Evolutionary conservation across 1,284 basidiomycete species (phyloP), one percentile per base, ranked within the genome.

Genomic region (Earliella scabrosa): DNA sequence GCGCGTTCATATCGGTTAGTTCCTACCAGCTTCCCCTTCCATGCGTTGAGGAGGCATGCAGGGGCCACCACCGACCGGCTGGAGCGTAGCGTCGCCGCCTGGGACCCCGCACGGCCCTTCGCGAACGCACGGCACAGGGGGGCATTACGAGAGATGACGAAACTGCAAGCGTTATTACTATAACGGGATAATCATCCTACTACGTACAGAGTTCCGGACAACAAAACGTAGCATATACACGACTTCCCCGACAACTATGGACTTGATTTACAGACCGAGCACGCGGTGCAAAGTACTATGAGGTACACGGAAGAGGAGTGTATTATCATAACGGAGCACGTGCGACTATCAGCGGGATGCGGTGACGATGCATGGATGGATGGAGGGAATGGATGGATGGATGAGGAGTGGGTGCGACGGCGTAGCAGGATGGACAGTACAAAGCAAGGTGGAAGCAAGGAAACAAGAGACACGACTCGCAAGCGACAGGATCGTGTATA

Each of bases 371-470:
- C 31, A 31, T 45, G n/a, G 8, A 46, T 29, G 21, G 26, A 40
- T 16, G 55, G 47, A n/a, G n/a, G n/a, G n/a, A n/a, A 24, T 45
- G 43, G 29, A 31, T 45, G n/a, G 8, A 46, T 29, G 21, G 26
- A 40, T 16, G 55, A n/a, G n/a, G n/a, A n/a, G n/a, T n/a, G n/a
- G n/a, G n/a, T n/a, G 47, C 46, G 56, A 54, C 47, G 50, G 45
- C 50, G 52, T 53, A 58, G 52, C 52, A 56, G 41, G 23, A 45
- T 21, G 20, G 43, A 53, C 54, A 54, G 34, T 57, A 60, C 59
- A 58, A 53, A 61, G 59, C 59, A 58, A 44, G 47, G 56, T 20
- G 56, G 50, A 53, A 52, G 59, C 47, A 50, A 24, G 47, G 31
- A 34, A 36, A 46, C 46, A 59, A 45, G 38, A 32, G 45, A 29